These are phyloP conservation scores for Chrysopogon serrulatus DNA, from an alignment of 176 grass and related monocot genomes.

Conservation along the genomic window DNA sequence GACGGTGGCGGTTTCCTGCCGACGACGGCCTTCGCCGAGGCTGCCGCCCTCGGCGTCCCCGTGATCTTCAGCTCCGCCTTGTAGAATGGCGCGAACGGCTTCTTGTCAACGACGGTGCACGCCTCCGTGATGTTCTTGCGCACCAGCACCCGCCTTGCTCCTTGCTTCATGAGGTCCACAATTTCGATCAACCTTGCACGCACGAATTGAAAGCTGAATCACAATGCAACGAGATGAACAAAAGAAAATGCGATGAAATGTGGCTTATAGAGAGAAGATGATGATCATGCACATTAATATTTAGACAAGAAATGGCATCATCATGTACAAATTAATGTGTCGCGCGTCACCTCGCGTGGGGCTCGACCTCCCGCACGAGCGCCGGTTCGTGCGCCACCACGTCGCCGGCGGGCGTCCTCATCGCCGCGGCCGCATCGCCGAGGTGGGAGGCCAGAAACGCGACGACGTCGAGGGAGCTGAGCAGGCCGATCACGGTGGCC, in stretches of 20 bases:
- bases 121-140: constrained; percentile 33
- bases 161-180: constrained; percentile 64
- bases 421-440: neutral
- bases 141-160: constrained; percentile 38
- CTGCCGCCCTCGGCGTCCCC: neutral
- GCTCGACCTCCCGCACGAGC: constrained; percentile 52
- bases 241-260: neutral
- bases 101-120: constrained; percentile 31
- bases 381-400: constrained; percentile 42
- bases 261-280: neutral
- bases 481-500: constrained; percentile 41
- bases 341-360: constrained; percentile 28
- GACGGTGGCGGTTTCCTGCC: neutral
- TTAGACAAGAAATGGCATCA: neutral
- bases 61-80: constrained; percentile 39
- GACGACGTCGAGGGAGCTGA: constrained; percentile 62
- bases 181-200: constrained; percentile 54
- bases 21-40: neutral
- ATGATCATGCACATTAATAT: neutral
- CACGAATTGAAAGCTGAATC: neutral
- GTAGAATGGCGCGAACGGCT: constrained; percentile 45
- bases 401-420: constrained; percentile 45
- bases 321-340: neutral
- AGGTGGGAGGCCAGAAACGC: constrained; percentile 37
- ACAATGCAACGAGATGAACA: neutral